phyloP scores from a whole-genome alignment of 1,139 yeast species.

The Dujonia santamariae region DNA sequence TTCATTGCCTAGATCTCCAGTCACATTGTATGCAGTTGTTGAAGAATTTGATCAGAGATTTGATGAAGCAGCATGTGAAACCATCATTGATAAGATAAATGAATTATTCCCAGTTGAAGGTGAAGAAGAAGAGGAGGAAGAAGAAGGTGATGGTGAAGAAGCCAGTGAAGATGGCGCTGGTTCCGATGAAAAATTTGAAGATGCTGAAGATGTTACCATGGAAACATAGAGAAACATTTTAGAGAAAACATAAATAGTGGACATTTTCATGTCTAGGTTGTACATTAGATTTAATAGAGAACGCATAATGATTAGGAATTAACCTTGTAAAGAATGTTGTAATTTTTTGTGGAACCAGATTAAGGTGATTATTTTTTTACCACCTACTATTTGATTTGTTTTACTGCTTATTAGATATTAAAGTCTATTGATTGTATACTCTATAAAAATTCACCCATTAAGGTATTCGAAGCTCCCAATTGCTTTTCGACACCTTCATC shows the following conservation, averaged over 20 bases:
- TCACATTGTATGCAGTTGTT: conserved; percentile 70
- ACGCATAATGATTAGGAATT: too few relatives aligned
- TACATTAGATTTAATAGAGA: too few relatives aligned
- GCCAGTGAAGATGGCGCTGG: conserved; percentile 14
- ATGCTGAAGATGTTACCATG: conserved; percentile 6
- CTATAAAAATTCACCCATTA: conserved; percentile 28
- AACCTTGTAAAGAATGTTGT: too few relatives aligned
- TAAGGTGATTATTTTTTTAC: too few relatives aligned
- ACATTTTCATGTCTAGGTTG: too few relatives aligned
- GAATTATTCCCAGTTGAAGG: conserved; percentile 47
- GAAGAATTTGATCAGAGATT: conserved; percentile 92
- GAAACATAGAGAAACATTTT: conserved; percentile 1
- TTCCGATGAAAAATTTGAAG: conserved; percentile 8
- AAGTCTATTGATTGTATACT: too few relatives aligned
- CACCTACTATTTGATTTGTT: too few relatives aligned
- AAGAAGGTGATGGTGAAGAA: conserved; percentile 18
- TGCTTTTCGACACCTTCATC: conserved; percentile 1
- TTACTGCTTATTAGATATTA: too few relatives aligned
- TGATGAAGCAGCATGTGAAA: conserved; percentile 56
- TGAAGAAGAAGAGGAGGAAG: conserved; percentile 30
- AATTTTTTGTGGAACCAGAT: too few relatives aligned
- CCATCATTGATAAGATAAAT: conserved; percentile 48
- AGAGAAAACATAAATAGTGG: background rate
- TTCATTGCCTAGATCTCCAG: conserved; percentile 74
- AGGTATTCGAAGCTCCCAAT: conserved; percentile 14